phyloP scores from a whole-genome alignment of 768 basidiomycete species.

The Trametes punicea region DNA sequence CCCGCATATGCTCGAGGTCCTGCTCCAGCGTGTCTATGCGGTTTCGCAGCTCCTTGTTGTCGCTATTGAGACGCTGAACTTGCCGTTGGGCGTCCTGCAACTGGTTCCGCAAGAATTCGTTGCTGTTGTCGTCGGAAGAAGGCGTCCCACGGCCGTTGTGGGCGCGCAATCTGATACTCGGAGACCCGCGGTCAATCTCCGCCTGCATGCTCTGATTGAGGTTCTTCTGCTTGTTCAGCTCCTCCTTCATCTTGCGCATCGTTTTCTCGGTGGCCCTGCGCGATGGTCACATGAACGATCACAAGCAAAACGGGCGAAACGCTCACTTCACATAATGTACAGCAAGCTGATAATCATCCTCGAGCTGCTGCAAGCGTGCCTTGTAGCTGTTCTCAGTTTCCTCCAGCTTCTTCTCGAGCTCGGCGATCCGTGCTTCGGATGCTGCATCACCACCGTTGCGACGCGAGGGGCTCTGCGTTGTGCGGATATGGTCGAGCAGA shows the following conservation, averaged over 20 bases:
- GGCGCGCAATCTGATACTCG: slow-evolving; percentile 45
- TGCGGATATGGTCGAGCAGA: slow-evolving; percentile 64
- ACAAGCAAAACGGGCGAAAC: slow-evolving; percentile 3
- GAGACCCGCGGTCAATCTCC: slow-evolving; percentile 79
- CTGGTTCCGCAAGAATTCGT: slow-evolving; percentile 64
- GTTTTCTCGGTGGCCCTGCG: slow-evolving; percentile 94
- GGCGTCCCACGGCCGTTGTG: slow-evolving; percentile 80
- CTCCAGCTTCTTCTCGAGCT: slow-evolving; percentile 74
- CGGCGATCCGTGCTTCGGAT: slow-evolving; percentile 49
- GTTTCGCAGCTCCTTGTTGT: slow-evolving; percentile 73
- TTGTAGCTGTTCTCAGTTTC: slow-evolving; percentile 79
- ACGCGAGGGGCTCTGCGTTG: slow-evolving; percentile 49
- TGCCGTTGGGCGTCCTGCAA: slow-evolving; percentile 78
- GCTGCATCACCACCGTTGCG: slow-evolving; percentile 35
- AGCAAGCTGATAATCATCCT: slow-evolving; percentile 93
- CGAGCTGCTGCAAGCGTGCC: slow-evolving; percentile 80
- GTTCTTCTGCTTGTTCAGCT: slow-evolving; percentile 86
- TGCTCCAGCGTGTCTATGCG: slow-evolving; percentile 73
- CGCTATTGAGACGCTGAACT: slow-evolving; percentile 61
- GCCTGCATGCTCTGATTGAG: slow-evolving; percentile 75
- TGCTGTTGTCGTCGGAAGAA: slow-evolving; percentile 59
- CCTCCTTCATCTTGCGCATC: slow-evolving; percentile 95
- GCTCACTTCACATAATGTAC: slow-evolving; percentile 95
- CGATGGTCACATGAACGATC: slow-evolving; percentile 18
- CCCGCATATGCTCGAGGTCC: slow-evolving; percentile 68